Percentiles rank a stretch among this genome's conserved stretches.
phyloP scores from a whole-genome alignment of 257 asterid species.

The Nicotiana undulata region DNA sequence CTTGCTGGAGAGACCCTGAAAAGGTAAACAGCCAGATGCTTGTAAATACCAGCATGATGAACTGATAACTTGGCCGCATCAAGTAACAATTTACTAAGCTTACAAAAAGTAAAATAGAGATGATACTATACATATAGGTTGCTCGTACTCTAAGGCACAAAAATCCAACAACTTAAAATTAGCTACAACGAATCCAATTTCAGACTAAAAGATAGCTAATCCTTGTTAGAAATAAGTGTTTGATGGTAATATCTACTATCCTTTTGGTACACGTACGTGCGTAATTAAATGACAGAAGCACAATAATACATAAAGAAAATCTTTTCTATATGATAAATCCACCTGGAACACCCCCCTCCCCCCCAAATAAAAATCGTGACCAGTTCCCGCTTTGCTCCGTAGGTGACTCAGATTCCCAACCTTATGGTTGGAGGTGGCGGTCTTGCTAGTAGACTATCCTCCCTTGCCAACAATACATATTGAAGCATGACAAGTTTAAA shows the following conservation, averaged over 20 bases:
- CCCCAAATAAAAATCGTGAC: not conserved
- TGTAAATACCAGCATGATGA: not conserved
- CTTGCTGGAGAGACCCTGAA: constrained; percentile 80
- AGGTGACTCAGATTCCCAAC: not conserved
- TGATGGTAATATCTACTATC: not conserved
- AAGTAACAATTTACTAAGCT: not conserved
- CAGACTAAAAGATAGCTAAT: not conserved
- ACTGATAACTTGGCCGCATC: not conserved
- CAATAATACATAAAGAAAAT: not conserved
- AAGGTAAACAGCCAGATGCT: not conserved
- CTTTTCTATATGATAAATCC: no score
- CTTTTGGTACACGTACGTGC: not conserved
- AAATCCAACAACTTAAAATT: not conserved
- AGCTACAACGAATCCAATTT: not conserved
- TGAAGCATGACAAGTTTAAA: not conserved
- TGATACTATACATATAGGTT: not conserved
- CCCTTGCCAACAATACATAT: not conserved
- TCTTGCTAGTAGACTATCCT: not conserved
- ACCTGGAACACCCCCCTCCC: not conserved
- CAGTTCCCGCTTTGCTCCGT: not conserved
- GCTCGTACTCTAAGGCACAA: not conserved
- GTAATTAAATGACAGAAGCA: not conserved
- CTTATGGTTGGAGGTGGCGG: not conserved
- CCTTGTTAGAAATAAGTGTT: not conserved
- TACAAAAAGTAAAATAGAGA: not conserved